Evolutionary conservation across 225 moss, liverwort and hornwort species (phyloP).

Genomic region (Ulota crispa): DNA sequence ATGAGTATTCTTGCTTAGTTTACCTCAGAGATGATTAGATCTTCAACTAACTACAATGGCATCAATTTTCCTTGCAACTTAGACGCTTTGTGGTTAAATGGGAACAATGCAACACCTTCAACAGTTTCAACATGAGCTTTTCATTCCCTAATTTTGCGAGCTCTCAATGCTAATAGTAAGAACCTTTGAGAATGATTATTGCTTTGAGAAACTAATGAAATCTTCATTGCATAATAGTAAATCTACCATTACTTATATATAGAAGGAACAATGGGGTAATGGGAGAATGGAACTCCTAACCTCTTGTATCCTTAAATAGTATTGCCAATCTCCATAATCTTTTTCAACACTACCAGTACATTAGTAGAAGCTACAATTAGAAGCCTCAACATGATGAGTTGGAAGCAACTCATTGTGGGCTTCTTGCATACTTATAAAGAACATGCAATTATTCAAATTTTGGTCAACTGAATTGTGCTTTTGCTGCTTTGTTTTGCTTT

Average conservation of each 20-base stretch:
- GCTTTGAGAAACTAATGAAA: neutral
- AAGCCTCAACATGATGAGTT: too few species aligned
- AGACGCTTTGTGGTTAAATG: neutral
- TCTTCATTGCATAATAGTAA: neutral
- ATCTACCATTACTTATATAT: neutral
- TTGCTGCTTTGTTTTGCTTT: too few species aligned
- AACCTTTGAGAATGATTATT: neutral
- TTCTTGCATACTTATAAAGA: too few species aligned
- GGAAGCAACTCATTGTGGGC: too few species aligned
- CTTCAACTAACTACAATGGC: neutral
- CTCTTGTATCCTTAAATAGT: neutral
- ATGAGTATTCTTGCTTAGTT: neutral
- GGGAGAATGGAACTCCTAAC: neutral
- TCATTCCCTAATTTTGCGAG: neutral
- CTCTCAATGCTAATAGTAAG: neutral
- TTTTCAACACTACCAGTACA: too few species aligned
- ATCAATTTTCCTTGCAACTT: neutral
- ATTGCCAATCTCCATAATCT: too few species aligned
- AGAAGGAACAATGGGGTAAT: neutral
- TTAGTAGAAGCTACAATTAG: too few species aligned
- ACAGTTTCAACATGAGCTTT: neutral
- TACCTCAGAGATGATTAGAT: neutral
- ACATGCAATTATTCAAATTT: too few species aligned
- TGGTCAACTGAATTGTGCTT: too few species aligned
- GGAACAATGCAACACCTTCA: neutral